These are phyloP conservation scores for Apostasia shenzhenica DNA, from an alignment of 106 monocot genomes.

Conservation along the genomic window DNA sequence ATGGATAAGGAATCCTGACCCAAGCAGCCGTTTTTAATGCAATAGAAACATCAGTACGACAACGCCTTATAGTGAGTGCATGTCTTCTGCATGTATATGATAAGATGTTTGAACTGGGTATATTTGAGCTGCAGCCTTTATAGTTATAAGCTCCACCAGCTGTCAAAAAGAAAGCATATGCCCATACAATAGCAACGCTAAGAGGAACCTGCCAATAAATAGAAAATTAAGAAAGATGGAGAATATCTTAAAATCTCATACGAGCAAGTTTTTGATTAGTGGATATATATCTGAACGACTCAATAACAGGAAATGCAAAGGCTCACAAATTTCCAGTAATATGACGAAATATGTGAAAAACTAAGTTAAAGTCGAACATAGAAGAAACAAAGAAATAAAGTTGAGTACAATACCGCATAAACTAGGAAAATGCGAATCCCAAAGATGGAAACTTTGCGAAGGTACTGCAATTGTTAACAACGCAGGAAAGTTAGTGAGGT, in stretches of 20 bases:
- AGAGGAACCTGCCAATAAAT: conserved; percentile 67
- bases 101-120: conserved; percentile 91
- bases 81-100: conserved; percentile 70
- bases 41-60: conserved; percentile 90
- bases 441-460: conserved; percentile 71
- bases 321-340: too few species aligned
- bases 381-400: conserved; percentile 3
- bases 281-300: too few species aligned
- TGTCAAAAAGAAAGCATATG: conserved; percentile 95
- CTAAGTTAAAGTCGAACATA: too few species aligned
- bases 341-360: neutral
- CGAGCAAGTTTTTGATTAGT: neutral
- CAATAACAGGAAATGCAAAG: too few species aligned
- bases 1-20: conserved; percentile 94
- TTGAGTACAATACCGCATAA: conserved; percentile 63
- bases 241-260: neutral
- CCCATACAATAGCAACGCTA: conserved; percentile 88
- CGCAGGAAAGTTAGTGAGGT: neutral
- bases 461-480: conserved; percentile 63
- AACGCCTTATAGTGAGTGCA: conserved; percentile 59
- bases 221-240: neutral
- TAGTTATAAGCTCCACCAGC: conserved; percentile 84
- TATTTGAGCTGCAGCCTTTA: conserved; percentile 67
- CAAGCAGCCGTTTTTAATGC: conserved; percentile 83
- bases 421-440: conserved; percentile 82